These are phyloP conservation scores for Grigorovia humatica DNA, from an alignment of 805 yeast species.

Conservation along the genomic window DNA sequence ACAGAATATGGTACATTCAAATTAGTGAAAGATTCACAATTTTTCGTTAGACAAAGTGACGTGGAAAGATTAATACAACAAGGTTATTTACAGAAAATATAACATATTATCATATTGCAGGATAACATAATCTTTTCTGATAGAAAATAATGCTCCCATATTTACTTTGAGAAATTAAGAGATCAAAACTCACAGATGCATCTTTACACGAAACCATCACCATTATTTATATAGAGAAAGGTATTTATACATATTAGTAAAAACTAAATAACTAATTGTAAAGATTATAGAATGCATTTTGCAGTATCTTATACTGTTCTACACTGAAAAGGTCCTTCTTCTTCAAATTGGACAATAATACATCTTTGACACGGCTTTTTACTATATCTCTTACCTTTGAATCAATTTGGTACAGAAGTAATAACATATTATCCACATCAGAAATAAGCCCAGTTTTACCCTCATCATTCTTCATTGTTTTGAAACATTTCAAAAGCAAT, in stretches of 20 bases:
- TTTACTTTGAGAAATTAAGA: too few relatives aligned
- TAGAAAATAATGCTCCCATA: too few relatives aligned
- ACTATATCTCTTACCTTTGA: not conserved
- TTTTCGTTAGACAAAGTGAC: constrained; percentile 86
- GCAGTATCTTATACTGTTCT: not conserved
- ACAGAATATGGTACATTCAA: constrained; percentile 96
- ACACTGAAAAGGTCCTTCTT: not conserved
- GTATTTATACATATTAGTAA: too few relatives aligned
- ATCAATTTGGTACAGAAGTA: not conserved
- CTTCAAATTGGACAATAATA: not conserved
- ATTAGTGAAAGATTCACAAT: constrained; percentile 85
- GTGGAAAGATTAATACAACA: constrained; percentile 91
- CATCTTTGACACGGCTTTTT: not conserved
- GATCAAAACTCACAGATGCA: not conserved
- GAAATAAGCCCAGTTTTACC: not conserved
- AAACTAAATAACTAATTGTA: not conserved
- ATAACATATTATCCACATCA: not conserved
- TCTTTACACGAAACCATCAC: not conserved
- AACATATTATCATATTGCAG: constrained; percentile 2
- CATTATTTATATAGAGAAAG: too few relatives aligned
- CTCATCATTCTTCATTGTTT: not conserved
- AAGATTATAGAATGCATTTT: not conserved
- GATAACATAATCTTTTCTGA: too few relatives aligned
- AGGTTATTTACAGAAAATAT: constrained; percentile 76
- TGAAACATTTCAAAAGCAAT: not conserved